phyloP scores from a whole-genome alignment of 108 stramenopile species.

The Chaetoceros tenuissimus region DNA sequence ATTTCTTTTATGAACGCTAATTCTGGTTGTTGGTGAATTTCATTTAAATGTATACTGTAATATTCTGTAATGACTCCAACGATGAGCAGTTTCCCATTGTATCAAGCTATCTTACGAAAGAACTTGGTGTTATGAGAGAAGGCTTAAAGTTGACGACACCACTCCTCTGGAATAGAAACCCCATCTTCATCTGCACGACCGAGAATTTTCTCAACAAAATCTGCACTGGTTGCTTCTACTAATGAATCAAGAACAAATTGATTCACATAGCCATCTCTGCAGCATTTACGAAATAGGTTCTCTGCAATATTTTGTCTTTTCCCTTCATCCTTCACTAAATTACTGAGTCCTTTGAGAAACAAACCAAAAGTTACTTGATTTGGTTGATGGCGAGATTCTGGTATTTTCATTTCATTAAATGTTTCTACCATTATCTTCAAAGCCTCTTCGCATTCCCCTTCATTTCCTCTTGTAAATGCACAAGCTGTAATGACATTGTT shows the following conservation, averaged over 20 bases:
- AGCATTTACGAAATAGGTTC: conserved; percentile 34
- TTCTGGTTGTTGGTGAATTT: no score
- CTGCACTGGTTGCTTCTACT: conserved; percentile 16
- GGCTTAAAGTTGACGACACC: no score
- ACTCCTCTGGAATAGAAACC: conserved; percentile 20
- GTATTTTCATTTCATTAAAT: conserved; percentile 10
- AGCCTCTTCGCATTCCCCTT: conserved; percentile 17
- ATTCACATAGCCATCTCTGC: conserved; percentile 27
- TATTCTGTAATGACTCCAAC: no score
- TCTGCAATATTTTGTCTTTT: conserved; percentile 33
- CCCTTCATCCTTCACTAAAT: conserved; percentile 20
- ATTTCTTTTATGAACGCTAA: no score
- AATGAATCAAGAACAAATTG: conserved; percentile 29
- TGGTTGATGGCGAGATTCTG: background rate
- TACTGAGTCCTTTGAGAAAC: conserved; percentile 26
- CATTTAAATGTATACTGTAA: no score
- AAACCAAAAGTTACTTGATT: conserved; percentile 12
- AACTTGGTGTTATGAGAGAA: no score
- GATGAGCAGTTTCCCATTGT: no score
- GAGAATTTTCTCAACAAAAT: conserved; percentile 22
- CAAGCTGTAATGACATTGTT: conserved; percentile 27
- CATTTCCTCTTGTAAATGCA: conserved; percentile 14
- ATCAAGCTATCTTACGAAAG: no score
- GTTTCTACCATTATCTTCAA: conserved; percentile 28
- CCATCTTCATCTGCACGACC: conserved; percentile 26